Percentiles rank a stretch among this genome's conserved stretches.
These are phyloP conservation scores for Tuber calosporum DNA, from an alignment of 495 filamentous ascomycete species.

Conservation along the genomic window DNA sequence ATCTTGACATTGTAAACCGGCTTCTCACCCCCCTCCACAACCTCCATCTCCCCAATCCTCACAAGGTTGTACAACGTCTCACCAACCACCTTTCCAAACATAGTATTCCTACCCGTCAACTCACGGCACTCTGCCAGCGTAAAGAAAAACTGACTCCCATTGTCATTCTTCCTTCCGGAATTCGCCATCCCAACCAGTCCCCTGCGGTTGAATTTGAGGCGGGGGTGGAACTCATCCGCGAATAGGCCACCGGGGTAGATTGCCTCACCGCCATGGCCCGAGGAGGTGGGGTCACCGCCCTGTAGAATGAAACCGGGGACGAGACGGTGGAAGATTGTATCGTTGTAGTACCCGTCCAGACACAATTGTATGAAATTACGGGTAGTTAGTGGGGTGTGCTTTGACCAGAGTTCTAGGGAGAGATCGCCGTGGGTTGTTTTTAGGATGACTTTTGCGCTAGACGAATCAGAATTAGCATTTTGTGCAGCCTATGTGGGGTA, in stretches of 20 bases:
- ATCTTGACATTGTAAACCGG: conserved; percentile 83
- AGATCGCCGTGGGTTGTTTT: conserved; percentile 84
- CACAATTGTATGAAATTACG: conserved; percentile 95
- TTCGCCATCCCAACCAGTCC: conserved; percentile 93
- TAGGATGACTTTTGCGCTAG: conserved; percentile 80
- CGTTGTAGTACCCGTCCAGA: conserved; percentile 87
- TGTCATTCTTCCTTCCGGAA: conserved; percentile 62
- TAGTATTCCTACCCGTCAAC: conserved; percentile 77
- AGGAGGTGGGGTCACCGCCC: conserved; percentile 77
- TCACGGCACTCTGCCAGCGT: conserved; percentile 78
- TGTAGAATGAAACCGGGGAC: conserved; percentile 88
- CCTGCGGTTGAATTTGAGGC: conserved; percentile 85
- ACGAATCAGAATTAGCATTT: conserved; percentile 6
- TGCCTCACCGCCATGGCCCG: conserved; percentile 80
- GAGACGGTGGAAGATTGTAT: conserved; percentile 87
- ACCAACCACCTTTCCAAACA: conserved; percentile 87
- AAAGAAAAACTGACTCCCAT: conserved; percentile 95
- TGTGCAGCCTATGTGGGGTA: neutral
- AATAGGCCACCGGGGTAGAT: conserved; percentile 84
- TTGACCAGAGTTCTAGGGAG: conserved; percentile 83
- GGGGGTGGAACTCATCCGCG: conserved; percentile 82
- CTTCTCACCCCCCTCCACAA: conserved; percentile 65
- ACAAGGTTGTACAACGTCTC: conserved; percentile 93
- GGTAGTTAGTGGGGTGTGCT: conserved; percentile 80
- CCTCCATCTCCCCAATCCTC: conserved; percentile 81